phyloP scores from a whole-genome alignment of 345 rosid species.

The Carallia pectinifolia region DNA sequence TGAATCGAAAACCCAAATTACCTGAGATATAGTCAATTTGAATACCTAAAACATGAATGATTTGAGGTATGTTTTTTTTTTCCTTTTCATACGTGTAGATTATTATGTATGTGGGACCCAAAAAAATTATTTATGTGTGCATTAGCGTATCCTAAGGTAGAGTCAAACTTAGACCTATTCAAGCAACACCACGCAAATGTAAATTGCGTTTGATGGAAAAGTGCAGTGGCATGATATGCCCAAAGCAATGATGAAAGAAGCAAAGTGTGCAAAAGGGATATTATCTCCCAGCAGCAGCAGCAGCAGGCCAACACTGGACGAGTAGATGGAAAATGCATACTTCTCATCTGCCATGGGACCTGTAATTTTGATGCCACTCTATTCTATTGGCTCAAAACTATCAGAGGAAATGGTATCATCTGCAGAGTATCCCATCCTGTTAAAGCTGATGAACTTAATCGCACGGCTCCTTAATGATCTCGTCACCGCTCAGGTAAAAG shows the following conservation, averaged over 20 bases:
- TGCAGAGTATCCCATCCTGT: slow-evolving; percentile 3
- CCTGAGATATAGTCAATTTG: no score
- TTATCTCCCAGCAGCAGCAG: not conserved
- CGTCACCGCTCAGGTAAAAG: slow-evolving; percentile 8
- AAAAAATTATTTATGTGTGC: no score
- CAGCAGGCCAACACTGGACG: slow-evolving; percentile 9
- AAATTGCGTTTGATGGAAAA: no score
- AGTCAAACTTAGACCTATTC: no score
- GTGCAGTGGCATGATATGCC: slow-evolving; percentile 16
- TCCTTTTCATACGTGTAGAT: no score
- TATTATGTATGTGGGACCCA: no score
- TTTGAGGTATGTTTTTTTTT: no score
- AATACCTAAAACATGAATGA: no score
- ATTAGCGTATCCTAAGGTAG: no score
- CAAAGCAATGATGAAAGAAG: slow-evolving; percentile 11
- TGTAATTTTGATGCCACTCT: slow-evolving; percentile 6
- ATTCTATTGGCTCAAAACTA: slow-evolving; percentile 7
- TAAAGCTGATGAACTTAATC: slow-evolving; percentile 10
- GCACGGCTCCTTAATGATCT: slow-evolving; percentile 16
- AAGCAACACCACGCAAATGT: no score
- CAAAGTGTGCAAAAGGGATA: slow-evolving; percentile 3
- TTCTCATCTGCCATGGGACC: slow-evolving; percentile 12
- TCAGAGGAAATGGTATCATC: slow-evolving; percentile 4
- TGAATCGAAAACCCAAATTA: no score
- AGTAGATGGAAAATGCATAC: slow-evolving; percentile 15